Percentiles rank a stretch among this genome's conserved stretches.
These are phyloP conservation scores for Chrysochromulina tobinii DNA, from an alignment of 78 protist species.

Conservation along the genomic window DNA sequence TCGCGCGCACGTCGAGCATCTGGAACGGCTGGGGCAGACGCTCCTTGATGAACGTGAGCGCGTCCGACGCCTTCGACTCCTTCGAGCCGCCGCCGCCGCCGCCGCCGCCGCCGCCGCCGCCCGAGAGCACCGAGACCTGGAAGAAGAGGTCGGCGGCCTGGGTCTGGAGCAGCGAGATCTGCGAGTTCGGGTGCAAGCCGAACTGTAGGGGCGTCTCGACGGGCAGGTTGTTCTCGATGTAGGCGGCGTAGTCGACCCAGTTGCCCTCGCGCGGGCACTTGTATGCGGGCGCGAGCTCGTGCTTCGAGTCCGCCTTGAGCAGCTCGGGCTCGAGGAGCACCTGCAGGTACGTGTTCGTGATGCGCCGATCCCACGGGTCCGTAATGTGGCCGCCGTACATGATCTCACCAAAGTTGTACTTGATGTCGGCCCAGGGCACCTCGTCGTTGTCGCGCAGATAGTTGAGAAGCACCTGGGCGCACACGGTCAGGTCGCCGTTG, in stretches of 20 bases:
- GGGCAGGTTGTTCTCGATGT: constrained; percentile 68
- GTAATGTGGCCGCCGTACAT: constrained; percentile 94
- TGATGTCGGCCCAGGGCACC: constrained; percentile 86
- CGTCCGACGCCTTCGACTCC: background rate
- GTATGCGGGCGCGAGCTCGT: constrained; percentile 29
- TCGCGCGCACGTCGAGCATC: no score
- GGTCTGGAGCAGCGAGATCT: constrained; percentile 62
- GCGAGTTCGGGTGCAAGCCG: constrained; percentile 90
- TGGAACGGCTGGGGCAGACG: background rate
- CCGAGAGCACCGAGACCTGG: constrained; percentile 54
- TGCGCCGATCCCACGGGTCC: constrained; percentile 81
- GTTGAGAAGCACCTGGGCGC: constrained; percentile 69
- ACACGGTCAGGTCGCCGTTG: constrained; percentile 80
- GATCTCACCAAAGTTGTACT: constrained; percentile 90
- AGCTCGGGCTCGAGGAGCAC: constrained; percentile 49
- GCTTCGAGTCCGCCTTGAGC: constrained; percentile 51
- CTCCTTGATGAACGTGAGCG: no score
- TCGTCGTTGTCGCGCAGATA: constrained; percentile 55
- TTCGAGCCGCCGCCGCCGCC: background rate
- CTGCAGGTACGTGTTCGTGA: constrained; percentile 71
- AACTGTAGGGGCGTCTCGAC: constrained; percentile 76
- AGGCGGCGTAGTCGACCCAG: constrained; percentile 47
- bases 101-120: constrained; percentile 24
- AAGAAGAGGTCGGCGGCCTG: constrained; percentile 64
- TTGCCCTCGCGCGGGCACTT: background rate